These are phyloP conservation scores for Lachancea mirantina DNA, from an alignment of 805 yeast genomes.

Conservation along the genomic window DNA sequence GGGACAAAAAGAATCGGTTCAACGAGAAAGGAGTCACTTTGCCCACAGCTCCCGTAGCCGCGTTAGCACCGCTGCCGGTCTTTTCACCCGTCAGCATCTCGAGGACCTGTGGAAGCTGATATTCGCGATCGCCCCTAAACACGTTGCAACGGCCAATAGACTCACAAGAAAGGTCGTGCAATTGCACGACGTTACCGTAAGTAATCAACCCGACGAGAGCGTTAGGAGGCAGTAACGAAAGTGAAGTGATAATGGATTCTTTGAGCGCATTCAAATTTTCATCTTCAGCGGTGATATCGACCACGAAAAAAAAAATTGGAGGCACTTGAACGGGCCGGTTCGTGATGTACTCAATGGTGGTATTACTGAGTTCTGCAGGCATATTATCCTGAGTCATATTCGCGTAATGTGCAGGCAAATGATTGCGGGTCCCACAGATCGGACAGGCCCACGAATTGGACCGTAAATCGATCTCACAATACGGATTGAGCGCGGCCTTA, in stretches of 20 bases:
- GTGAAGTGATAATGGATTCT: constrained; percentile 67
- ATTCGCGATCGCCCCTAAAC: constrained; percentile 86
- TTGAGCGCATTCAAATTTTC: constrained; percentile 81
- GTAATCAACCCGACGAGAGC: constrained; percentile 84
- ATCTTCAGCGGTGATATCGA: constrained; percentile 84
- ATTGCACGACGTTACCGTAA: constrained; percentile 78
- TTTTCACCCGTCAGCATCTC: constrained; percentile 57
- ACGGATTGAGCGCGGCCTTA: constrained; percentile 81
- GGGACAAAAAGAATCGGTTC: constrained; percentile 64
- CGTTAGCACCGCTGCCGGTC: constrained; percentile 36
- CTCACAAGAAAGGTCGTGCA: constrained; percentile 71
- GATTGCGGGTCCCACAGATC: constrained; percentile 69
- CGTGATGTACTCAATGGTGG: constrained; percentile 81
- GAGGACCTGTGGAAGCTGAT: constrained; percentile 45
- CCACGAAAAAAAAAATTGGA: constrained; percentile 78
- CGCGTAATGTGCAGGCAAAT: constrained; percentile 74
- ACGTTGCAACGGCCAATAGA: constrained; percentile 68
- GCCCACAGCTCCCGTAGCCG: constrained; percentile 24
- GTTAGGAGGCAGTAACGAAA: constrained; percentile 80
- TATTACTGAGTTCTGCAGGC: constrained; percentile 70
- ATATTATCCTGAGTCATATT: constrained; percentile 67
- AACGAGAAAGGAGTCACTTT: constrained; percentile 38
- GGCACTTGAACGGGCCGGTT: constrained; percentile 76
- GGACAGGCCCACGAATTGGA: constrained; percentile 82
- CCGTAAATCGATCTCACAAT: constrained; percentile 69